Percentiles rank a stretch among this genome's conserved stretches.
These are phyloP conservation scores for Penstemon newberryi DNA, from an alignment of 257 asterid genomes.

Conservation along the genomic window DNA sequence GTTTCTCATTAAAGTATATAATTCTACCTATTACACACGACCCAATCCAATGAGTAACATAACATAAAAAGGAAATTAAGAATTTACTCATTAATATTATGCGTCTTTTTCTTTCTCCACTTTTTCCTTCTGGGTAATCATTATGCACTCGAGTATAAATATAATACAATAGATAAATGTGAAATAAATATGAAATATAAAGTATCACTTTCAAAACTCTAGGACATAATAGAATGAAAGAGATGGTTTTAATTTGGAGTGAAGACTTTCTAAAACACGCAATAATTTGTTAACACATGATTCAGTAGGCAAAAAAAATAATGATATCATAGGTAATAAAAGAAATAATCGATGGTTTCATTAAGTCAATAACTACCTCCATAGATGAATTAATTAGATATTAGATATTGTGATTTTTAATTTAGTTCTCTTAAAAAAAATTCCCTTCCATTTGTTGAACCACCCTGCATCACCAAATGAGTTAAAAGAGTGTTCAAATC, in stretches of 20 bases:
- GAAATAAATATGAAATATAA: too few species aligned
- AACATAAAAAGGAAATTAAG: too few species aligned
- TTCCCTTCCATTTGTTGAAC: constrained; percentile 41
- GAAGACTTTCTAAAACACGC: constrained; percentile 20
- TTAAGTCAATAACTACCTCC: constrained; percentile 42
- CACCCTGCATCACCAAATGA: constrained; percentile 35
- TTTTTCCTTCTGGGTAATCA: too few species aligned
- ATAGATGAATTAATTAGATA: constrained; percentile 31
- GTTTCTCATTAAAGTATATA: too few species aligned
- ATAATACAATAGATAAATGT: too few species aligned
- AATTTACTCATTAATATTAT: too few species aligned
- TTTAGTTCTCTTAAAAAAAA: constrained; percentile 12
- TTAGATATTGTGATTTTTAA: constrained; percentile 11
- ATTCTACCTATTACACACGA: too few species aligned
- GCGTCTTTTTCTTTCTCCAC: too few species aligned
- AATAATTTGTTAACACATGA: constrained; percentile 3
- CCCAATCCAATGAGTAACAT: too few species aligned
- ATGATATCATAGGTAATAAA: background rate
- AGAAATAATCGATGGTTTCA: constrained; percentile 23
- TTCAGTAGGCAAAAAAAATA: background rate
- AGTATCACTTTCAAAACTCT: constrained; percentile 15
- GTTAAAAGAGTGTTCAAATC: constrained; percentile 7
- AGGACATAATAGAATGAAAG: constrained; percentile 5
- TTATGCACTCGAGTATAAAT: too few species aligned
- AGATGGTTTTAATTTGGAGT: constrained; percentile 6